Percentiles rank a stretch among this genome's conserved stretches.
These are phyloP conservation scores for Vitis cinerea DNA, from an alignment of 164 flowering plant genomes.

Conservation along the genomic window DNA sequence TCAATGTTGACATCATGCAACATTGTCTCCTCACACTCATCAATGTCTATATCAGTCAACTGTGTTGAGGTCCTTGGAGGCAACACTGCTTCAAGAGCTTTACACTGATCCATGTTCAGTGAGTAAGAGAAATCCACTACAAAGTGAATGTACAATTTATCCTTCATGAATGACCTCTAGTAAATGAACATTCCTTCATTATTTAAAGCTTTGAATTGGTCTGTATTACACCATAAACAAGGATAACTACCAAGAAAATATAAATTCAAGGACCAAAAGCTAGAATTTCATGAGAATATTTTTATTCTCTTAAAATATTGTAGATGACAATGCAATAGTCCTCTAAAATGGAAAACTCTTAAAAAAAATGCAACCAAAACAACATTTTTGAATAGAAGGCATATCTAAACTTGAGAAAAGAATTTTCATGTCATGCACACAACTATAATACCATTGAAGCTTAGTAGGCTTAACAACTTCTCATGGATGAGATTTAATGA, in stretches of 20 bases:
- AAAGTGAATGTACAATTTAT: conserved; percentile 64
- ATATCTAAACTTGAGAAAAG: too few relatives aligned
- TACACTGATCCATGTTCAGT: conserved; percentile 43
- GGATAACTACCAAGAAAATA: too few relatives aligned
- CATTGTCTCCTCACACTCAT: conserved; percentile 21
- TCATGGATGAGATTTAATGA: conserved; percentile 60
- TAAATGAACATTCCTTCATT: conserved; percentile 77
- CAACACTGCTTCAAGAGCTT: conserved; percentile 41
- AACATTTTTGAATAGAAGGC: too few relatives aligned
- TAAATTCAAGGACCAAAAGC: too few relatives aligned
- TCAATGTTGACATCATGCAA: too few relatives aligned
- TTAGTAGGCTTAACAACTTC: conserved; percentile 71
- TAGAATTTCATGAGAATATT: too few relatives aligned
- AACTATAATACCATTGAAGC: neutral
- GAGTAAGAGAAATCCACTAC: conserved; percentile 52
- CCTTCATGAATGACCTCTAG: conserved; percentile 66
- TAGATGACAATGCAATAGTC: too few relatives aligned
- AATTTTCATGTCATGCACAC: too few relatives aligned
- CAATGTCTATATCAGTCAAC: conserved; percentile 51
- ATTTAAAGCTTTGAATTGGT: conserved; percentile 61
- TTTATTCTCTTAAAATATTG: too few relatives aligned
- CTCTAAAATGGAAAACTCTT: too few relatives aligned
- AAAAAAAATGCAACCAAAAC: too few relatives aligned
- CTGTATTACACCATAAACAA: conserved; percentile 17
- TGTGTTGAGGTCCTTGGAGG: conserved; percentile 33